Base-by-base conservation (phyloP, 768 basidiomycete species). In the Thelephora aurantiotincta region DNA sequence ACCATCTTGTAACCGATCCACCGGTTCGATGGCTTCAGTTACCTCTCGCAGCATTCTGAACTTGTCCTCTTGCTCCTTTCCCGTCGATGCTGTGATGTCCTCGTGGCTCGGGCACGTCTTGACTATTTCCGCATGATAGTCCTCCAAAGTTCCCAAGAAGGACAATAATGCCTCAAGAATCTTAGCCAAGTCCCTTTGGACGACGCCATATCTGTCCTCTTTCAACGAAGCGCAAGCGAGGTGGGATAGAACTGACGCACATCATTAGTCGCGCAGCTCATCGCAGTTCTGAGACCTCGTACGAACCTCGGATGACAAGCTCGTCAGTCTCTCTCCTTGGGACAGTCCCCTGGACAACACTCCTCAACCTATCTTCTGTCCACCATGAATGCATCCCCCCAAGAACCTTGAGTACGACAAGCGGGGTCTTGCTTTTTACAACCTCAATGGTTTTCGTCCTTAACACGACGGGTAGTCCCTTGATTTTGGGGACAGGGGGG, bases 111-210 rank as follows among this genome's bases (percentile, higher is more conserved):
- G 38, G 14, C 18, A 41, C 22, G 38, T 41, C 6, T n/a, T 41
- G 18, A 41, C 12, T 23, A 88, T 60, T 54, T 81, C 76, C 1
- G 54, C 58, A 48, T 77, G 74, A 49, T 80, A 80, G 26, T 71
- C 71, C 53, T 90, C 87, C 16, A 89, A 61, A 1, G 76, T 82
- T 1, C 61, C 58, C 16, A 88, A 68, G 65, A 81, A 83, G 0
- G 72, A 72, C 11, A 83, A 58, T 52, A 91, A 65, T 0, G 82
- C 82, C 60, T 93, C 89, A 2, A 93, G 60, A 23, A 89, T 77
- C 50, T 76, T 78, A 0, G 88, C 82, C 16, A 89, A 85, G 57
- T 92, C 90, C 11, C 83, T 70, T 59, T 92, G 90, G 11, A 90
- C 85, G 33, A 80, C 74, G 18, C 89, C 89, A 57, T 81, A 90